Base-by-base conservation (phyloP, 208 protist genomes). In the Acanthamoeba sp. region DNA sequence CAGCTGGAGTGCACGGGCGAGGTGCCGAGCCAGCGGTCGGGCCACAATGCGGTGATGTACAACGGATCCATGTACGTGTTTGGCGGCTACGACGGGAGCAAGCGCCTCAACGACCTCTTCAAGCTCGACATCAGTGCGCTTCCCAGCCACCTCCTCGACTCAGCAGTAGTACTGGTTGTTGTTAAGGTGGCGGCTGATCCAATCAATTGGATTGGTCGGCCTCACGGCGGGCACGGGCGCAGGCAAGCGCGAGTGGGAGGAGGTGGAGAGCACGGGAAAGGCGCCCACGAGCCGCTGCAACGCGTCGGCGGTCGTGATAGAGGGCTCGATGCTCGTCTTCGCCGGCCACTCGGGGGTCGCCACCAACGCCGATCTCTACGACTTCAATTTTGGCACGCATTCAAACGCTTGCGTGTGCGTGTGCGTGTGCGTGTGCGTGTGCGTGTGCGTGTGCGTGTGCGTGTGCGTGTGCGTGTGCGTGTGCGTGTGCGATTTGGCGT, bases 1-100 rank as follows among this genome's bases (percentile, higher is more conserved):
- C 45, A 45, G 36, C 18, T 95, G 38, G 12, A 40, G 16, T 52
- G n/a, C 24, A 20, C 85, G 12, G 55, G 57, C 20, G 59, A 82
- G 40, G 45, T 45, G n/a, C 94, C 94, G 1, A 38, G 40, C 20
- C 42, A 59, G 27, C 93, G 95, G 59, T 91, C 89, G 18, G 64
- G 82, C n/a, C 95, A 96, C 42, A 50, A 48, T 20, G 57, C 69
- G 9, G 50, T 69, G 10, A 32, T 95, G 27, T 59, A 95, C 1
- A 59, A 59, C 7, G 40, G 57, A 20, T 59, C 64, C 38, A 82
- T 96, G 6, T 92, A 84, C 29, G 40, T 96, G 10, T 84, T 96
- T 36, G 95, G 95, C 34, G 95, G 95, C 0, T 95, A 95, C 80
- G 94, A 95, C 48, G 94, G 94, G 18, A n/a, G 57, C 4, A 42